Evolutionary conservation across 1,139 yeast genomes (phyloP), one percentile per base, ranked within the genome.

Genomic region (Taphrina flavorubra): DNA sequence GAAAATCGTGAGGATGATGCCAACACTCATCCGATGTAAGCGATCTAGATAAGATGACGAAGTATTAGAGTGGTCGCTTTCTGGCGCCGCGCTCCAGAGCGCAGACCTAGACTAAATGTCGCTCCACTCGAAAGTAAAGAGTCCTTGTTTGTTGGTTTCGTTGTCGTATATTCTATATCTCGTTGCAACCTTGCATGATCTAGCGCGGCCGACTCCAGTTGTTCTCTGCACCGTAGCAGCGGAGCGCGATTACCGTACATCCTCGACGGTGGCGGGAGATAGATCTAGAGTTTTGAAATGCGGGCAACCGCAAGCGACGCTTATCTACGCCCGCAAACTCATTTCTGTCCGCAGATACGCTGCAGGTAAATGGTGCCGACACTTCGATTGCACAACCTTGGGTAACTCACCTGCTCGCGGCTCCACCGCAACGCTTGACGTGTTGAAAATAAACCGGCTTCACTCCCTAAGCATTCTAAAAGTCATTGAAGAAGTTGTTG

Each of bases 1-100:
- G 31, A 42, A 25, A 34, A 44, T 44, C 14, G 44, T 36, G 42
- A 44, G 31, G 16, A 58, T 31, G 39, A 46, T 34, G 51, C 62
- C 62, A 6, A 58, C 37, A n/a, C 16, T 47, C 62, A 58, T 58
- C 20, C 18, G 18, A 16, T n/a, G 4, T 2, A 14, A 14, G 18
- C n/a, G 47, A 11, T 39, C 3, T 10, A 14, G 42, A 39, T 14
- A 39, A 25, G 31, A 25, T 25, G 31, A 25, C 31, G 31, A 25
- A 25, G 31, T 25, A 25, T 25, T 25, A 25, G 31, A 25, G 31
- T 25, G 31, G 31, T 25, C 31, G 31, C 31, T 25, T 25, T 4
- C 31, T 25, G 31, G 31, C 31, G 4, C 4, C 31, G 31, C 31
- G 31, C 31, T 25, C 31, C 31, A 25, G 31, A 25, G 31, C 31